phyloP scores from a whole-genome alignment of 208 protist species.

The Phytomonas sp. region DNA sequence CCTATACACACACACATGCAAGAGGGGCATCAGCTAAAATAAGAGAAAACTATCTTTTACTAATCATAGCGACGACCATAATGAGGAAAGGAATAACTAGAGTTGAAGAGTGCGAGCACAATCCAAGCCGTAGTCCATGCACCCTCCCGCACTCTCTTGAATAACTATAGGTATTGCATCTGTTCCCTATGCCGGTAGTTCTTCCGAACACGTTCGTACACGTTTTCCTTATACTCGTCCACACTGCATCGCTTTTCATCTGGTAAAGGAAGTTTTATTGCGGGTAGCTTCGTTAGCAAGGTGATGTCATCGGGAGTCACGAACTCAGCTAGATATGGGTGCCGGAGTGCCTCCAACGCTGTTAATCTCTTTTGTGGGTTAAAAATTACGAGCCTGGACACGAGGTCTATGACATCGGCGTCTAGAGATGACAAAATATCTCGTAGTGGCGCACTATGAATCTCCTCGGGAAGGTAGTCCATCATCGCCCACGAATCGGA shows the following conservation, averaged over 20 bases:
- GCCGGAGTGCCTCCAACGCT: slow-evolving; percentile 73
- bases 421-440: slow-evolving; percentile 72
- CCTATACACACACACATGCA: not conserved
- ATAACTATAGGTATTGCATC: not conserved
- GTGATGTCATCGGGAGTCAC: slow-evolving; percentile 37
- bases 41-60: not conserved
- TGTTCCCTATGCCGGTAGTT: slow-evolving; percentile 18
- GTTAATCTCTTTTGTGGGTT: slow-evolving; percentile 81
- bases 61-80: not conserved
- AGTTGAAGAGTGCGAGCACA: not conserved
- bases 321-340: slow-evolving; percentile 83
- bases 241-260: slow-evolving; percentile 57
- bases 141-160: not conserved
- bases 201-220: slow-evolving; percentile 50
- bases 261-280: slow-evolving; percentile 50
- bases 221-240: slow-evolving; percentile 57
- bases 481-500: slow-evolving; percentile 86
- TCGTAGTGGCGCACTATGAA: slow-evolving; percentile 29
- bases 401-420: slow-evolving; percentile 75
- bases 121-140: not conserved
- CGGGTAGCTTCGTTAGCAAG: slow-evolving; percentile 23
- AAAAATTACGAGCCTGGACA: slow-evolving; percentile 80
- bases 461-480: slow-evolving; percentile 46
- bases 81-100: not conserved
- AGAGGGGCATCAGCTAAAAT: not conserved